Percentiles rank a stretch among this genome's conserved stretches.
Evolutionary conservation across 2,329 filamentous ascomycete species (phyloP).

Genomic region (Trichoderma semiorbis): DNA sequence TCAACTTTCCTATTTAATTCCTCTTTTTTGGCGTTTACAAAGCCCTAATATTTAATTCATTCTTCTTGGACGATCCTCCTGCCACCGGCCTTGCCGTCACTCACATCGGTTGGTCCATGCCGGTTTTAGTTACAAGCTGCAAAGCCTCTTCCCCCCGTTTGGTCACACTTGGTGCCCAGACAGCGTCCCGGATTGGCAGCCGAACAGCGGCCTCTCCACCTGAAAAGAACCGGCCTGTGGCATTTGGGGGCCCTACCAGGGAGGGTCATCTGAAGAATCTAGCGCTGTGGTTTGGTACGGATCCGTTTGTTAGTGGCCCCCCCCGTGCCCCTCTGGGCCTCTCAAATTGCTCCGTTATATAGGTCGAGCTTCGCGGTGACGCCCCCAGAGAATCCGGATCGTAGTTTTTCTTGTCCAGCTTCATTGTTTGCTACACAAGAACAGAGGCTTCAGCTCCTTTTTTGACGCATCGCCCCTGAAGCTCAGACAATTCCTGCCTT

Average conservation of each 20-base stretch:
- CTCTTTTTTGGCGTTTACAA: background rate
- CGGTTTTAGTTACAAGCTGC: constrained; percentile 5
- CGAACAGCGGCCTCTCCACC: constrained; percentile 5
- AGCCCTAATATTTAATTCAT: background rate
- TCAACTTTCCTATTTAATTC: background rate
- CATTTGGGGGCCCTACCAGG: background rate
- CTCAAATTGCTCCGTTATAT: constrained; percentile 4
- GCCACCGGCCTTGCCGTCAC: constrained; percentile 12
- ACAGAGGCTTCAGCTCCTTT: background rate
- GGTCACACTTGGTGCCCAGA: background rate
- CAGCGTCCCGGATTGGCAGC: constrained; percentile 11
- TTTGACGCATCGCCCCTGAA: background rate
- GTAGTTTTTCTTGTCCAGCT: background rate
- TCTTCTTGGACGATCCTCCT: background rate
- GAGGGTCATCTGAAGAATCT: constrained; percentile 6
- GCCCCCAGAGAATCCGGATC: background rate
- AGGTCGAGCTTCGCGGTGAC: constrained; percentile 10
- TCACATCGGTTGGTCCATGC: constrained; percentile 14
- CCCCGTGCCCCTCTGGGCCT: background rate
- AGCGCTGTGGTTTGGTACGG: background rate
- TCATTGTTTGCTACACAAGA: background rate
- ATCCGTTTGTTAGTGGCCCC: constrained; percentile 4
- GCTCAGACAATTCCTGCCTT: background rate
- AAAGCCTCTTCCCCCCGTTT: background rate
- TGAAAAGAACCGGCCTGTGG: background rate